Percentiles rank a stretch among this genome's conserved stretches.
Conservation (phyloP, 441 rosid species). For the Arabidopsis lyrata region DNA sequence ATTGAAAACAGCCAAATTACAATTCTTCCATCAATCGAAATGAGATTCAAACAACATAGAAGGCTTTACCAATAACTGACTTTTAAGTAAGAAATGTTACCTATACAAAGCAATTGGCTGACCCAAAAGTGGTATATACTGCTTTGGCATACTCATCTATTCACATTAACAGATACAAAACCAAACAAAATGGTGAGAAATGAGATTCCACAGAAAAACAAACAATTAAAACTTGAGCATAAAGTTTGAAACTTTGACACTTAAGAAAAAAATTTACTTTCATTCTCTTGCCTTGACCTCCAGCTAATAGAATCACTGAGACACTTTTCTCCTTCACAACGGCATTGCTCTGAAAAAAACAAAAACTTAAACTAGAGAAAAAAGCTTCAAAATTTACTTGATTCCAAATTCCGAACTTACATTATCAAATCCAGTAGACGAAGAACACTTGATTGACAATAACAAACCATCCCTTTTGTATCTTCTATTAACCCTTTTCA, state of each 20-base stretch:
- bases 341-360: slow-evolving; percentile 48
- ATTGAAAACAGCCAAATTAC: background rate
- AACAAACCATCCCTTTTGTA: slow-evolving; percentile 16
- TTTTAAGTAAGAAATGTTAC: slow-evolving; percentile 47
- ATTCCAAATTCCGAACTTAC: slow-evolving; percentile 37
- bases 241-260: slow-evolving; percentile 30
- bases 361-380: background rate
- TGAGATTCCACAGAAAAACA: slow-evolving; percentile 15
- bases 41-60: background rate
- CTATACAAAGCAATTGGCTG: slow-evolving; percentile 95
- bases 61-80: background rate
- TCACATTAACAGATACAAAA: slow-evolving; percentile 52
- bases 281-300: slow-evolving; percentile 97
- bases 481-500: slow-evolving; percentile 37
- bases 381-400: background rate
- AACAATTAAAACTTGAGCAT: slow-evolving; percentile 8
- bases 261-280: slow-evolving; percentile 61
- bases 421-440: slow-evolving; percentile 47
- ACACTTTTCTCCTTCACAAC: slow-evolving; percentile 75
- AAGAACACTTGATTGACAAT: slow-evolving; percentile 48
- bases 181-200: slow-evolving; percentile 30
- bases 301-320: slow-evolving; percentile 90
- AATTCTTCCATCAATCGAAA: background rate
- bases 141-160: slow-evolving; percentile 96
- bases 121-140: slow-evolving; percentile 89